Evolutionary conservation across 805 yeast genomes (phyloP).

Genomic region (Zygotorulaspora danielsina): DNA sequence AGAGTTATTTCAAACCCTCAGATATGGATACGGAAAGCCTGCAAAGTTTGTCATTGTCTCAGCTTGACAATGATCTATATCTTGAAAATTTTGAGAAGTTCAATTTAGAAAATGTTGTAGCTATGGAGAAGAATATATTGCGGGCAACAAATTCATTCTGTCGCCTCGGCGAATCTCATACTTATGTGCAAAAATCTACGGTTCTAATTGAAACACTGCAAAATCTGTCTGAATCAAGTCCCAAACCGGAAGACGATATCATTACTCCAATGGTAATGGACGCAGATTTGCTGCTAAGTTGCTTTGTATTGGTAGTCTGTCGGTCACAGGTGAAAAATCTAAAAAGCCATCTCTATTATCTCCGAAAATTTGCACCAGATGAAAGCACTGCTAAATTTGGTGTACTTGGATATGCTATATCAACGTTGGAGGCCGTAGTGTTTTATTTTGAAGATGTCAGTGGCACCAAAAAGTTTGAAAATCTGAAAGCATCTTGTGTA

Average conservation of each 20-base stretch:
- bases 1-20: constrained; percentile 25
- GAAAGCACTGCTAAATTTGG: constrained; percentile 51
- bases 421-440: constrained; percentile 80
- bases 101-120: constrained; percentile 28
- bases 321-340: constrained; percentile 56
- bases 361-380: constrained; percentile 51
- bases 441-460: constrained; percentile 46
- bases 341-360: constrained; percentile 60
- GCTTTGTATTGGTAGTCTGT: constrained; percentile 66
- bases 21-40: constrained; percentile 25
- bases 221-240: constrained; percentile 40
- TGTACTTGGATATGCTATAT: constrained; percentile 65
- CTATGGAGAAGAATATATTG: constrained; percentile 43
- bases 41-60: constrained; percentile 38
- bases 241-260: constrained; percentile 15
- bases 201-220: constrained; percentile 51
- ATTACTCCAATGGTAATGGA: constrained; percentile 42
- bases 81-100: constrained; percentile 32
- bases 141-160: constrained; percentile 52
- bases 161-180: constrained; percentile 43
- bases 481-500: constrained; percentile 4
- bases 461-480: constrained; percentile 5
- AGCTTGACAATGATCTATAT: constrained; percentile 44
- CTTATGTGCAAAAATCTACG: constrained; percentile 45
- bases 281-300: constrained; percentile 77